phyloP scores from a whole-genome alignment of 2,329 filamentous ascomycete species.

The Pseudogymnoascus sp. region DNA sequence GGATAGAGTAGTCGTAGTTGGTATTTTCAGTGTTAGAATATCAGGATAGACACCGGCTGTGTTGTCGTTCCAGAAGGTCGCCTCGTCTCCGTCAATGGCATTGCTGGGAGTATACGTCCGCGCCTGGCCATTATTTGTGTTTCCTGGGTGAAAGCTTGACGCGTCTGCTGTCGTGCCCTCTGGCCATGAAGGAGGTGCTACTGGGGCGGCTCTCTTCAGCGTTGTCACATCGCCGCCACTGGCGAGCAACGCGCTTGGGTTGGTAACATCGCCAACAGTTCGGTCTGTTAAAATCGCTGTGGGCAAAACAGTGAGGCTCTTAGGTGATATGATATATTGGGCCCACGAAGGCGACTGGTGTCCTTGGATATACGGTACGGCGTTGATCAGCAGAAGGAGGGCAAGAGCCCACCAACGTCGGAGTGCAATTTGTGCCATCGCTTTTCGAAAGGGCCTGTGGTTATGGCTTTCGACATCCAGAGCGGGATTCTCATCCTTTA shows the following conservation, averaged over 20 bases:
- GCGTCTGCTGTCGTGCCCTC: neutral
- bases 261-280: slow-evolving; percentile 32
- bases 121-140: neutral
- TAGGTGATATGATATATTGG: slow-evolving; percentile 33
- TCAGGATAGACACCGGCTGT: neutral
- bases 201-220: slow-evolving; percentile 22
- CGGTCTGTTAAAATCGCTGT: slow-evolving; percentile 26
- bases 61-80: slow-evolving; percentile 6
- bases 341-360: slow-evolving; percentile 28
- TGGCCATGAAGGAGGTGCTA: slow-evolving; percentile 1
- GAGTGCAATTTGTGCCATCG: neutral
- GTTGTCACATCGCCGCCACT: slow-evolving; percentile 23
- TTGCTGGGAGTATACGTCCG: neutral
- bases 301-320: slow-evolving; percentile 27
- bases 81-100: neutral
- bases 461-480: neutral
- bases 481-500: neutral
- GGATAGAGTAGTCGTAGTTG: neutral
- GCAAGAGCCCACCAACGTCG: neutral
- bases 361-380: slow-evolving; percentile 1
- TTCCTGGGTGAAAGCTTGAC: neutral
- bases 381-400: neutral
- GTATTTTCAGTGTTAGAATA: neutral
- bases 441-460: neutral
- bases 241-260: slow-evolving; percentile 30